phyloP scores from a whole-genome alignment of 1,284 basidiomycete species.

The Stygiomarasmius scandens region DNA sequence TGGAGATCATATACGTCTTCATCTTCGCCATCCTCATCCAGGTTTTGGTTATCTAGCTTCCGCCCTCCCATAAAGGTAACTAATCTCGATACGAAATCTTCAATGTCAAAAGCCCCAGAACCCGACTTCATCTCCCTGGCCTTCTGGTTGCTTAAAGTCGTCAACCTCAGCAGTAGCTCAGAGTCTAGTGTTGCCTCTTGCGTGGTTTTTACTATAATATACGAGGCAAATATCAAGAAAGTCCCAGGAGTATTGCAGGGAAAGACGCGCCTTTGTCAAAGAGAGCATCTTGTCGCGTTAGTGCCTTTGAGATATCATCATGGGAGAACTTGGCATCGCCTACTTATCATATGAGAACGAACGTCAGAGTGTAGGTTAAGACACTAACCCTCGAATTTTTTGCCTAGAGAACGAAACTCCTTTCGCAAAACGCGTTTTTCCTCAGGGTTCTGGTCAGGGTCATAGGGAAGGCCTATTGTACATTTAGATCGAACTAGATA shows the following conservation, averaged over 20 bases:
- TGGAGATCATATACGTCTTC: conserved; percentile 18
- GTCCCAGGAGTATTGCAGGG: neutral
- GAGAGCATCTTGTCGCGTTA: conserved; percentile 57
- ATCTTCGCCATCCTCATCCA: conserved; percentile 40
- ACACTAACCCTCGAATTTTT: conserved; percentile 60
- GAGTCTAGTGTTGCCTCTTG: conserved; percentile 84
- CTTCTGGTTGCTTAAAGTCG: conserved; percentile 73
- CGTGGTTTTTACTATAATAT: conserved; percentile 66
- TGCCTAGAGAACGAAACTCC: conserved; percentile 68
- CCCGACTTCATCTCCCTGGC: conserved; percentile 87
- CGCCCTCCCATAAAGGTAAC: conserved; percentile 73
- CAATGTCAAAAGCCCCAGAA: conserved; percentile 79
- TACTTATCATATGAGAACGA: conserved; percentile 36
- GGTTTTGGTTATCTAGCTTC: conserved; percentile 44
- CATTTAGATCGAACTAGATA: conserved; percentile 1
- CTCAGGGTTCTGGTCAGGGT: conserved; percentile 79
- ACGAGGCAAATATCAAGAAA: conserved; percentile 4
- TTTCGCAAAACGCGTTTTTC: conserved; percentile 73
- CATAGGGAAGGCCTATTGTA: conserved; percentile 51
- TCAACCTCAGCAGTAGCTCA: conserved; percentile 67
- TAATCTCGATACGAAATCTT: conserved; percentile 79
- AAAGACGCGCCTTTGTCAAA: conserved; percentile 55
- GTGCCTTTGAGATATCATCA: conserved; percentile 50
- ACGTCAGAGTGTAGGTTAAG: neutral
- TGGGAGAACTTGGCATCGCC: conserved; percentile 58